Evolutionary conservation across 2,329 filamentous ascomycete species (phyloP).

Genomic region (Ophiostoma angusticollis): DNA sequence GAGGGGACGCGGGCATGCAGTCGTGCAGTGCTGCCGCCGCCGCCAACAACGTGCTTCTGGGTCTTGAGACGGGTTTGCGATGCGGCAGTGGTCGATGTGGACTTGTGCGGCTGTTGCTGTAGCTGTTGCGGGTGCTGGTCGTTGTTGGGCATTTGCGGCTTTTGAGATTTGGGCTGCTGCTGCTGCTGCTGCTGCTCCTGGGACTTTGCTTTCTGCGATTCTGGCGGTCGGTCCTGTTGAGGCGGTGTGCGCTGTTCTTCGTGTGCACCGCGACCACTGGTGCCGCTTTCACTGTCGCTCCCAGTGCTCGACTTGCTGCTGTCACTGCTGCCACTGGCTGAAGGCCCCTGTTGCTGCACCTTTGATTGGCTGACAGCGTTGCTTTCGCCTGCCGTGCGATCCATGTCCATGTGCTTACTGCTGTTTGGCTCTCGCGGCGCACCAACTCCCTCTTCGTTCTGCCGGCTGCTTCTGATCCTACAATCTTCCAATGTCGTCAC

Average conservation of each 20-base stretch:
- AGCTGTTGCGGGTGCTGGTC: background rate
- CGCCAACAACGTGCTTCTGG: conserved; percentile 33
- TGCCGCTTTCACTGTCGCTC: conserved; percentile 1
- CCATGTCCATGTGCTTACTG: too few relatives aligned
- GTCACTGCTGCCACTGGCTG: background rate
- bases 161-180: background rate
- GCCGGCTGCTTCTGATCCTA: background rate
- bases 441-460: background rate
- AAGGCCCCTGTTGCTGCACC: background rate
- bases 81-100: conserved; percentile 19
- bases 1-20: conserved; percentile 40
- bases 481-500: too few relatives aligned
- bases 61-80: conserved; percentile 21
- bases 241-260: conserved; percentile 4
- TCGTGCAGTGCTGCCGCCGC: conserved; percentile 24
- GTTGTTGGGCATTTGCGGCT: too few relatives aligned
- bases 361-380: conserved; percentile 10
- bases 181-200: conserved; percentile 2
- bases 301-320: background rate
- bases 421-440: background rate
- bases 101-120: background rate
- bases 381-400: conserved; percentile 4
- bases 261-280: background rate
- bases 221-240: background rate
- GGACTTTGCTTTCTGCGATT: too few relatives aligned